Base-by-base conservation (phyloP, 441 rosid species). In the Populus hybrid region DNA sequence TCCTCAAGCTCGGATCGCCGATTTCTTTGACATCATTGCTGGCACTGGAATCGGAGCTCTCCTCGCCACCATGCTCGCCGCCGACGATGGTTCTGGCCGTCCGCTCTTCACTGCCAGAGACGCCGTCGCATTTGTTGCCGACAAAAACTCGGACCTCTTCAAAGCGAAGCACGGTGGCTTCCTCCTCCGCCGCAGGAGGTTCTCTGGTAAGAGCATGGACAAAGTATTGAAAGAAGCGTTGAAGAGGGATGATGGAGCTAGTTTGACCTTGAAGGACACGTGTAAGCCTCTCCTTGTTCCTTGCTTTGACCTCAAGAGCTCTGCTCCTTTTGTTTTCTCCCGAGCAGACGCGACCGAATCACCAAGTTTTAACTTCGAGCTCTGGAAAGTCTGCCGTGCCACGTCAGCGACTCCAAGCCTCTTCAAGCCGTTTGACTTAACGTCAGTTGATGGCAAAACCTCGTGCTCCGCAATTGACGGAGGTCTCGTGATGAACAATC, bases 271-370 rank as follows among this genome's bases (percentile, higher is more conserved):
- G 85, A 93, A 80, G 82, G 95, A 93, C 91, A 92, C 95, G 79
- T 90, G 97, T 76, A 93, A 92, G 89, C 98, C 98, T 75, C 94
- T 95, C 70, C 98, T 93, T 3, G 89, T 95, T 63, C 99, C 99
- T 38, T 95, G 98, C 88, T 95, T 90, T 75, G 99, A 95, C 84
- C 92, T 93, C 67, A 88, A 87, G 72, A 92, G 94, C 82, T 88
- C 93, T 1, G 99, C 97, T 67, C 99, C 99, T 63, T 95, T 95
- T 82, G 98, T 95, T 64, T 95, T 95, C 88, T 95, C 99, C 72
- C 90, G 96, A 75, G 97, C 97, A 82, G 99, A 89, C 87, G 98
- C 98, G 34, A 84, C 89, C 7, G 98, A 90, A 84, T 92, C 99
- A 2, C 86, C 91, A 2, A 92, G 97, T 87, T 95, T 92, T 83